Evolutionary conservation across 2,329 filamentous ascomycete genomes (phyloP), one percentile per base, ranked within the genome.

Genomic region (Fusarium coicis): DNA sequence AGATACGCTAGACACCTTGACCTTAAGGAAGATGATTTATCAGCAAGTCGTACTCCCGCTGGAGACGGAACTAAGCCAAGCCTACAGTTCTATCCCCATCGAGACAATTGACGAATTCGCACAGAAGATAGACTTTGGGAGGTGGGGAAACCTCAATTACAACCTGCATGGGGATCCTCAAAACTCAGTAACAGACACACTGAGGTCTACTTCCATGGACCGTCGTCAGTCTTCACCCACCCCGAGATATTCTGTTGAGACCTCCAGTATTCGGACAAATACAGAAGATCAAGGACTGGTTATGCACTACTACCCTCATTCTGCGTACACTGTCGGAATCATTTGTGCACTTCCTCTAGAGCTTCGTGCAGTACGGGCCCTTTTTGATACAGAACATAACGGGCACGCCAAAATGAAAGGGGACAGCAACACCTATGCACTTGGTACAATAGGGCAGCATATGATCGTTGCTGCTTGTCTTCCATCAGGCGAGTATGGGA

Each of bases 81-180:
- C 40, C 12, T 57, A 57, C 0, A 43, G 4, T 11, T 30, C 23
- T 1, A 43, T 57, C 0, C 16, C 11, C 0, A 46, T 57, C 1
- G 54, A 57, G 1, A 23, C 46, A 0, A 40, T 57, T 11, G 54
- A 57, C 5, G 18, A 21, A 3, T 36, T 57, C 3, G 32, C 54
- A 6, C 32, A 57, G 0, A 0, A 37, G 1, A 0, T 57, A 9
- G 40, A 57, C 5, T 57, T 57, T 57, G 54, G 40, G 6, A 44
- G 30, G 1, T 46, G 30, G 30, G 30, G 40, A 30, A 11, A 47
- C 0, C 16, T 9, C 23, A 16, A n/a, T n/a, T 2, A n/a, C 1
- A n/a, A 42, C 0, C 0, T 0, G 14, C 21, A n/a, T 2, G 40
- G 0, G 0, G 6, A 42, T 23, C 23, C 14, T 4, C 21, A n/a